Base-by-base conservation (phyloP, 192 early-diverging fungal genomes). In the Pilobolus umbonatus region DNA sequence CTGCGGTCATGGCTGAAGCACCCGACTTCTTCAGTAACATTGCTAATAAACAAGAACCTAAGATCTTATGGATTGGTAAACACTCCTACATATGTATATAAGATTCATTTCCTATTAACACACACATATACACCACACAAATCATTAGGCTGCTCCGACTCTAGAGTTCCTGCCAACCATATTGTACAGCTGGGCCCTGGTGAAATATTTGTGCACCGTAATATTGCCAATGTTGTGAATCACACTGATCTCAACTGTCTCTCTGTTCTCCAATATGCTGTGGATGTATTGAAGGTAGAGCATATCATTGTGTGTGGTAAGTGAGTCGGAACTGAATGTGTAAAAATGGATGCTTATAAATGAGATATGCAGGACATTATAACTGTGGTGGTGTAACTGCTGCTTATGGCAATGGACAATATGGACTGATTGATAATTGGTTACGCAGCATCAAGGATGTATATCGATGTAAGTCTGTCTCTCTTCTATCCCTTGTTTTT, bases 171-270 rank as follows among this genome's bases (percentile, higher is more conserved):
- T 29, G 87, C 91, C 29, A 90, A 94, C 50, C 76, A 85, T 30
- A 65, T 96, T 43, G 75, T 83, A 10, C 76, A 78, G 57, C 58
- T 76, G 21, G 73, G 75, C 25, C 86, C 88, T 10, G 95, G 95
- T 15, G 91, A 96, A 57, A 76, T 98, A 31, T 99, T 99, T 74
- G 89, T 96, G 10, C 94, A 96, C 75, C 82, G 96, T 64, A 99
- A 98, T 78, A 96, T 99, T 55, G 96, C 94, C 62, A 97, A 97
- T 75, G 85, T 90, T 38, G 83, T 98, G 26, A 75, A 74, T 5
- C 81, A 86, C 69, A 80, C 86, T 25, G 96, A 99, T 70, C 64
- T 93, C 62, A 93, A 82, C 62, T 75, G 75, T 32, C 77, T 92
- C 6, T 88, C 88, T 5, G 95, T 96, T 34, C 79, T 99, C 43